Percentiles rank a stretch among this genome's conserved stretches.
Evolutionary conservation across 176 grass and related monocot species (phyloP).

Genomic region (Bromus sterilis): DNA sequence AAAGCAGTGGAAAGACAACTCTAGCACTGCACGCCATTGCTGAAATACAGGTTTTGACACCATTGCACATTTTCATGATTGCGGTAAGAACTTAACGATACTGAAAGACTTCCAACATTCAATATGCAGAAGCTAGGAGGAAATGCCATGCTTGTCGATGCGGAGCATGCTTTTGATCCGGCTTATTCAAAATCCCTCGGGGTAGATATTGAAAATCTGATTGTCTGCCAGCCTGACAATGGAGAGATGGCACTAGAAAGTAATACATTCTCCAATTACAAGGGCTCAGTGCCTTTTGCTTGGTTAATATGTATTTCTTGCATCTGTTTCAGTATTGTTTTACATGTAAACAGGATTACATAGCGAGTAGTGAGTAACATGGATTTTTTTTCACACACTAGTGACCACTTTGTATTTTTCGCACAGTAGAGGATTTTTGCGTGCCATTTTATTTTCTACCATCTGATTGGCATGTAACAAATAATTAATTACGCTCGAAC

Average conservation of each 20-base stretch:
- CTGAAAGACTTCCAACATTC: not conserved
- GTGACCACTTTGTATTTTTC: not conserved
- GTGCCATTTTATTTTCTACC: not conserved
- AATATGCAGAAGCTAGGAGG: slow-evolving; percentile 86
- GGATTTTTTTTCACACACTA: not conserved
- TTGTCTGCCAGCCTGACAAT: slow-evolving; percentile 97
- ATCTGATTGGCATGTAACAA: not conserved
- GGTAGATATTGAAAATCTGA: slow-evolving; percentile 98
- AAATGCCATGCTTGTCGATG: slow-evolving; percentile 98
- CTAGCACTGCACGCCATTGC: slow-evolving; percentile 97
- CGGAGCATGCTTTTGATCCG: slow-evolving; percentile 97
- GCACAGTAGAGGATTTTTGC: not conserved
- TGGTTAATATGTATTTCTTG: not conserved
- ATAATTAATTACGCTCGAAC: not conserved
- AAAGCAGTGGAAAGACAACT: slow-evolving; percentile 97
- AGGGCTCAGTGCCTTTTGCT: not conserved
- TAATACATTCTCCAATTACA: slow-evolving; percentile 34
- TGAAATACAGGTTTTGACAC: slow-evolving; percentile 67
- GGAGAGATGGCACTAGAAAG: slow-evolving; percentile 99
- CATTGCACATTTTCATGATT: not conserved
- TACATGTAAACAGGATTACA: not conserved
- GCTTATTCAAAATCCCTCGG: slow-evolving; percentile 91
- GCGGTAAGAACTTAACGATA: not conserved
- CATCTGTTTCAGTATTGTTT: not conserved
- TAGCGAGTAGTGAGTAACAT: not conserved